Conservation (phyloP, 768 basidiomycete genomes). For the Rossbeevera mucosa region DNA sequence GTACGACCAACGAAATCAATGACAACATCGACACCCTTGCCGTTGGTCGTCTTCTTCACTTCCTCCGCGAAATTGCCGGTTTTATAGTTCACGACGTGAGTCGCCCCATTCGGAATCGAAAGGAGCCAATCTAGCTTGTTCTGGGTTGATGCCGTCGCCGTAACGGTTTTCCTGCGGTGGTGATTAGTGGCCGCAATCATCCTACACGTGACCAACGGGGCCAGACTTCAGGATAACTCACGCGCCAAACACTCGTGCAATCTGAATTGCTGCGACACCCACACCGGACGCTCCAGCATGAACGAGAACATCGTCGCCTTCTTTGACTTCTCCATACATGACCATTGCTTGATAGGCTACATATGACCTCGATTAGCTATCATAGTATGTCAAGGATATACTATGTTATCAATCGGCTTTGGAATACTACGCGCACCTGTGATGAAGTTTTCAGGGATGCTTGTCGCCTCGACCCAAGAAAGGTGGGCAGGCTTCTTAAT, state of each 20-base stretch:
- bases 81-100: conserved; percentile 80
- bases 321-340: conserved; percentile 61
- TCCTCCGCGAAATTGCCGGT: conserved; percentile 74
- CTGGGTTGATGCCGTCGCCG: conserved; percentile 79
- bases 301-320: conserved; percentile 72
- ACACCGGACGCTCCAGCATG: conserved; percentile 93
- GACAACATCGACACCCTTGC: conserved; percentile 75
- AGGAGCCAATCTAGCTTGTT: conserved; percentile 80
- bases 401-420: conserved; percentile 4
- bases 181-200: conserved; percentile 5
- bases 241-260: conserved; percentile 73
- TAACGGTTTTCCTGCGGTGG: conserved; percentile 55
- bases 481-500: conserved; percentile 70
- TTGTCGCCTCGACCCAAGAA: conserved; percentile 81
- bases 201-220: neutral
- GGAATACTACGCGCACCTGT: conserved; percentile 54
- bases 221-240: conserved; percentile 36
- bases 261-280: conserved; percentile 82
- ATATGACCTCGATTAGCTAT: neutral
- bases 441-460: conserved; percentile 82
- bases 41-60: conserved; percentile 61
- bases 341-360: conserved; percentile 62
- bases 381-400: conserved; percentile 7
- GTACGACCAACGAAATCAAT: conserved; percentile 80
- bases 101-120: conserved; percentile 61